Base-by-base conservation (phyloP, 2,329 filamentous ascomycete genomes). In the Aspergillus terreus region DNA sequence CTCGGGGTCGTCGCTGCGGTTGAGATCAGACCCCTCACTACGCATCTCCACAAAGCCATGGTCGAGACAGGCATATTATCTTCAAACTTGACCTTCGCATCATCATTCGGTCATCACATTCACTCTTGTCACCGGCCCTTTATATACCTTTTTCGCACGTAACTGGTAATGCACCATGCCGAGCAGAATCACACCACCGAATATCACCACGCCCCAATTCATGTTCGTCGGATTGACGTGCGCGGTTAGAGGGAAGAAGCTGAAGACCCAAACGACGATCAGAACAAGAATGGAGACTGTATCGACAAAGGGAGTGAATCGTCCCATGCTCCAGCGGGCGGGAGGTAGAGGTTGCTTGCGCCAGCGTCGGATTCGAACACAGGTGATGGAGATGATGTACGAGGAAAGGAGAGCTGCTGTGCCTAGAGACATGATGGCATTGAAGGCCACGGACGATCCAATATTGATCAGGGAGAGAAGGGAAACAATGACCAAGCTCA, bases 301-400 rank as follows among this genome's bases (percentile, higher is more conserved):
- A 49, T 78, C 77, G 49, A 77, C 52, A 15, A 64, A 54, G 1
- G 76, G 56, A 0, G 74, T 73, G 40, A 62, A 68, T 6, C 58
- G 58, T 1, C 74, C 71, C 10, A 78, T 66, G 36, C 64, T 68
- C 71, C 50, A 54, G 4, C 51, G 48, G 6, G 51, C 49, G 9
- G 64, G 67, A 1, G 68, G 68, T 56, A 69, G 41, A 54, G 63
- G 54, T 63, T 68, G 19, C 62, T 63, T 17, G 65, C 61, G 41
- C 61, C 62, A 47, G 61, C 64, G 46, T 61, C 58, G 11, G 42
- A 80, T 70, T 23, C 74, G 74, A 14, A 82, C 69, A 2, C 77
- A 80, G n/a, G 77, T 71, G 55, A 81, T 74, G 50, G 75, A 77
- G 58, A 81, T 78, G 64, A 81, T 72, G 76, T 43, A 57, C 57